Conservation (phyloP, 305 asterid species). For the Fraxinus greggii region DNA sequence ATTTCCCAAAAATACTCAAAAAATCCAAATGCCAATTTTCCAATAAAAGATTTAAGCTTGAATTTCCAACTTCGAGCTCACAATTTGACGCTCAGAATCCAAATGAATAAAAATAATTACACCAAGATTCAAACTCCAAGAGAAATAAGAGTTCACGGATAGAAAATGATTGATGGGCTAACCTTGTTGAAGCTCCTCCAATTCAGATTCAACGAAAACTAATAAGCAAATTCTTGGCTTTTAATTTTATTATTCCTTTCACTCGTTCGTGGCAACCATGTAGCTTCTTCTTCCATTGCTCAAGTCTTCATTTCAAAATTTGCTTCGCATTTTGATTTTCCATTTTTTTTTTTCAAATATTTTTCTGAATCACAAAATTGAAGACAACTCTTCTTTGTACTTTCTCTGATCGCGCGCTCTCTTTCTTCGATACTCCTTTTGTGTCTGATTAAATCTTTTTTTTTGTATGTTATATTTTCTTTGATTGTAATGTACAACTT, state of each 20-base stretch:
- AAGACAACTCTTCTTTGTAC: constrained; percentile 35
- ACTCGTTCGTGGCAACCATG: constrained; percentile 39
- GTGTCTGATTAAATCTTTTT: constrained; percentile 31
- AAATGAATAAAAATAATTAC: constrained; percentile 20
- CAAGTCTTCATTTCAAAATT: constrained; percentile 18
- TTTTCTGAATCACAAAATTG: constrained; percentile 34
- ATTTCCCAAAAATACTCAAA: constrained; percentile 35
- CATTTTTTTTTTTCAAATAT: background rate
- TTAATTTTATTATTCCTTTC: constrained; percentile 9
- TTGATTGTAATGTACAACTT: background rate
- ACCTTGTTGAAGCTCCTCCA: constrained; percentile 38
- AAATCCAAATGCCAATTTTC: constrained; percentile 52
- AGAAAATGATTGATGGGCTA: constrained; percentile 25
- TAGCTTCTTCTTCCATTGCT: constrained; percentile 42
- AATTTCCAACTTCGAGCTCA: constrained; percentile 70
- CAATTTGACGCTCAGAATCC: constrained; percentile 46
- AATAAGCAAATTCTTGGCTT: constrained; percentile 5
- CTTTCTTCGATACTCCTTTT: constrained; percentile 14
- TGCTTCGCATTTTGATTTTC: constrained; percentile 26
- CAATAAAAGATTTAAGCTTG: constrained; percentile 52
- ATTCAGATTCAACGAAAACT: constrained; percentile 21
- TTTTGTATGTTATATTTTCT: background rate
- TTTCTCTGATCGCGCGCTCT: background rate
- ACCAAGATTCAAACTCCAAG: constrained; percentile 37
- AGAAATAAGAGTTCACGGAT: constrained; percentile 24